A percentile compares a stretch with the other conserved stretches of the same genome.
phyloP scores from a whole-genome alignment of 2,329 filamentous ascomycete species.

The Xylariales sp. region DNA sequence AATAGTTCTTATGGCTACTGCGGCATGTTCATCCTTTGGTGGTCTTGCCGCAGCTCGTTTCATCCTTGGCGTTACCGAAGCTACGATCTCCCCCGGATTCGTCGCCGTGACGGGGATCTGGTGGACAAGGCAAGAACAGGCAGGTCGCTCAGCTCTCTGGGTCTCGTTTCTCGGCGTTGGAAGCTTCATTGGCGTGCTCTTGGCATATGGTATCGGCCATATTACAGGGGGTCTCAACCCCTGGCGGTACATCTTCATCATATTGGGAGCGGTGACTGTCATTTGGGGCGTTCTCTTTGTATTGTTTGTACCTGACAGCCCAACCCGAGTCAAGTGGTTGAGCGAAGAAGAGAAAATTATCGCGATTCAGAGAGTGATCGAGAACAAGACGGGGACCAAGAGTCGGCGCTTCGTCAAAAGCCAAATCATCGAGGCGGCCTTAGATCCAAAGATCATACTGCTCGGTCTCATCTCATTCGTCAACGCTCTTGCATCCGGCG shows the following conservation, averaged over 20 bases:
- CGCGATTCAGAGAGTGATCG: constrained; percentile 23
- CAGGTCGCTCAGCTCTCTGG: constrained; percentile 17
- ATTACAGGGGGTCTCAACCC: constrained; percentile 12
- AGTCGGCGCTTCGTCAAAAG: constrained; percentile 18
- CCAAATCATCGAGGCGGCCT: constrained; percentile 19
- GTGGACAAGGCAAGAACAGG: constrained; percentile 21
- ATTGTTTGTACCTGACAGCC: constrained; percentile 16
- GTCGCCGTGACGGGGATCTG: constrained; percentile 20
- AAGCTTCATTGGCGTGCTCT: constrained; percentile 16
- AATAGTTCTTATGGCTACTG: constrained; percentile 20
- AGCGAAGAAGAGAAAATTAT: constrained; percentile 20
- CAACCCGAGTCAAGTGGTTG: constrained; percentile 16
- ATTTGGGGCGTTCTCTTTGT: constrained; percentile 16
- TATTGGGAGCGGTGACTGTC: constrained; percentile 14
- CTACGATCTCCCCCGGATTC: constrained; percentile 18
- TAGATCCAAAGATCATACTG: constrained; percentile 19
- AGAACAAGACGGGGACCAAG: constrained; percentile 24
- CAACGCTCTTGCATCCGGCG: constrained; percentile 21
- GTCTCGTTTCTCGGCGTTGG: constrained; percentile 19
- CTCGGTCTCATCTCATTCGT: constrained; percentile 22
- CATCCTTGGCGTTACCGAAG: constrained; percentile 18
- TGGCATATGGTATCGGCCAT: constrained; percentile 17
- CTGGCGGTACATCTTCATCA: constrained; percentile 19
- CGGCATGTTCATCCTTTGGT: constrained; percentile 17
- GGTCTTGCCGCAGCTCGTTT: constrained; percentile 16